Percentiles rank a stretch among this genome's conserved stretches.
Evolutionary conservation across 768 basidiomycete genomes (phyloP).

Genomic region (Boletellus ananas): DNA sequence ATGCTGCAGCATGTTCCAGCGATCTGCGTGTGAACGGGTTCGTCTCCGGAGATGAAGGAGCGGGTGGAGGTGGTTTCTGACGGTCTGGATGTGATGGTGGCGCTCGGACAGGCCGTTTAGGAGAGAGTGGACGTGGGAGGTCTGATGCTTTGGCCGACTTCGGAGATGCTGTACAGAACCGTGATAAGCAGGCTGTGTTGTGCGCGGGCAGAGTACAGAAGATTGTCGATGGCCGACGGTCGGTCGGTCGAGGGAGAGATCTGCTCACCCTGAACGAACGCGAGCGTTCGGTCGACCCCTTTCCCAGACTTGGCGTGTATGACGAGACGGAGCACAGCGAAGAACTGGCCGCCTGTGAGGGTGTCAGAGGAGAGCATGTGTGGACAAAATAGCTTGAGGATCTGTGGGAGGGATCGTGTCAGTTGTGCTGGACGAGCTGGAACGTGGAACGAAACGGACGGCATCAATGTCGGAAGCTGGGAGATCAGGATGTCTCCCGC

Average conservation of each 20-base stretch:
- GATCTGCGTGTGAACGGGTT: slow-evolving; percentile 29
- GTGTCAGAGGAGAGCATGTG: slow-evolving; percentile 48
- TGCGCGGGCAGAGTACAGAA: background rate
- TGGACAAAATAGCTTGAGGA: slow-evolving; percentile 62
- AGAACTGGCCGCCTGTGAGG: slow-evolving; percentile 69
- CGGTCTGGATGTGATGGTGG: slow-evolving; percentile 30
- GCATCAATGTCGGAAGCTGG: slow-evolving; percentile 51
- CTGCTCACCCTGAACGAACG: slow-evolving; percentile 69
- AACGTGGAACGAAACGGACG: slow-evolving; percentile 36
- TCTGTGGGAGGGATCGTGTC: slow-evolving; percentile 36
- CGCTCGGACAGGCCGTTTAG: slow-evolving; percentile 18
- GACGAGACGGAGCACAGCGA: slow-evolving; percentile 66
- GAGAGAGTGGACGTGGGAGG: slow-evolving; percentile 12
- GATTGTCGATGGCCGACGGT: background rate
- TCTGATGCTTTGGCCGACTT: slow-evolving; percentile 4
- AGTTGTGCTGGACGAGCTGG: background rate
- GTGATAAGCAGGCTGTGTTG: slow-evolving; percentile 6
- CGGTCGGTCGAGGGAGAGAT: background rate
- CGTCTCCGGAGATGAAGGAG: slow-evolving; percentile 22
- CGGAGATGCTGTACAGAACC: slow-evolving; percentile 17
- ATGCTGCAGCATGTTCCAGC: slow-evolving; percentile 8
- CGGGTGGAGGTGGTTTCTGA: slow-evolving; percentile 20
- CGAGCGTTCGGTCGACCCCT: slow-evolving; percentile 59
- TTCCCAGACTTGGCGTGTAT: slow-evolving; percentile 60
- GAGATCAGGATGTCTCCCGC: slow-evolving; percentile 62